These are phyloP conservation scores for Curvularia sp. DNA, from an alignment of 2,329 filamentous ascomycete genomes.

Conservation along the genomic window DNA sequence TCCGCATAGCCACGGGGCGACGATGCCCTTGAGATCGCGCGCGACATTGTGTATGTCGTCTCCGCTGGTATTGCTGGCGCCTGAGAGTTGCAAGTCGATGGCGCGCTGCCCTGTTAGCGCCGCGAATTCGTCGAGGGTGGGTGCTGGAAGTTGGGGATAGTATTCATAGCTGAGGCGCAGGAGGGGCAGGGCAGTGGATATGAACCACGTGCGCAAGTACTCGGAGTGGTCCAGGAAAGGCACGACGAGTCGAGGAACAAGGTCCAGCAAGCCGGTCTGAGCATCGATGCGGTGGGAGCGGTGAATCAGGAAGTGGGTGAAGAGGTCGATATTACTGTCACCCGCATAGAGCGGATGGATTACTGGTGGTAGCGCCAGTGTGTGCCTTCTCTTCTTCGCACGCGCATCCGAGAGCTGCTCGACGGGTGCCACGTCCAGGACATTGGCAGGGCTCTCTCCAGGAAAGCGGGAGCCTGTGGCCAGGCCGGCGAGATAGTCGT, in stretches of 20 bases:
- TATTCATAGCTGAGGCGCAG: conserved; percentile 74
- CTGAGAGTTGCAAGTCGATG: conserved; percentile 65
- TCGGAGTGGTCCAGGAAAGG: conserved; percentile 71
- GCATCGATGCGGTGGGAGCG: conserved; percentile 73
- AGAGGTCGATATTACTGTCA: conserved; percentile 61
- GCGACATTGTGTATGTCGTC: conserved; percentile 54
- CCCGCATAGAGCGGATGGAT: conserved; percentile 57
- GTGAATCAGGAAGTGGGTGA: conserved; percentile 71
- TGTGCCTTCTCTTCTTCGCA: conserved; percentile 69
- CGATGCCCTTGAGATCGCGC: conserved; percentile 70
- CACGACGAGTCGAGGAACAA: conserved; percentile 70
- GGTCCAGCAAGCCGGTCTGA: conserved; percentile 74
- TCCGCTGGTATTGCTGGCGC: conserved; percentile 25
- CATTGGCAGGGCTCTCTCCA: conserved; percentile 43
- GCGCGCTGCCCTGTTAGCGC: conserved; percentile 65
- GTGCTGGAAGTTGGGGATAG: conserved; percentile 62
- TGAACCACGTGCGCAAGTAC: conserved; percentile 71
- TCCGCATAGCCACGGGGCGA: conserved; percentile 78
- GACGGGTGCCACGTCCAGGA: conserved; percentile 64
- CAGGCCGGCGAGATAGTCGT: conserved; percentile 67
- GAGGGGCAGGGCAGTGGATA: conserved; percentile 73
- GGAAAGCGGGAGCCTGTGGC: conserved; percentile 57
- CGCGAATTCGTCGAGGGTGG: conserved; percentile 70
- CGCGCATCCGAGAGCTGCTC: conserved; percentile 67
- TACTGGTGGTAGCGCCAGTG: conserved; percentile 69